Evolutionary conservation across 2,329 filamentous ascomycete species (phyloP), one percentile per base, ranked within the genome.

Genomic region (Falciphora oryzae): DNA sequence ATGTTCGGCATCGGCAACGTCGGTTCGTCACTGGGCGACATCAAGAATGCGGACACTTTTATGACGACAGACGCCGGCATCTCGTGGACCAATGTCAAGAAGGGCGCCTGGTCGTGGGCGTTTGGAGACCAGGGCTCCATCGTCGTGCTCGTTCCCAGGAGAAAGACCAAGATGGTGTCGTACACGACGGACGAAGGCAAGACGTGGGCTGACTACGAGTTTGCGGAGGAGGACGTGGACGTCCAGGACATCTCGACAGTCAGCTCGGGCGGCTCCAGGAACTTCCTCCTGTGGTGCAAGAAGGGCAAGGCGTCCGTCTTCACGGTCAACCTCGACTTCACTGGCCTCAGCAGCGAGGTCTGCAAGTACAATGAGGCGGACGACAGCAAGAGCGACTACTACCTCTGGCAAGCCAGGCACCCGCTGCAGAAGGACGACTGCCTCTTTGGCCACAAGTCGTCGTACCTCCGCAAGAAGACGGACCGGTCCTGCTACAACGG

Each of bases 91-190:
- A 86, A 88, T 65, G 87, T 94, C 67, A 94, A 91, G 78, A 93
- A 96, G 76, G 96, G 95, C 7, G 85, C 84, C 50, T 97, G 93
- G 81, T 89, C 90, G 72, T 99, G 93, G 92, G 92, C 96, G 72
- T 97, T 92, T 74, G 96, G 95, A 65, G 96, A 99, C 71, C 92
- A 97, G 75, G 95, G 95, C 32, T 95, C 92, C 7, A 89, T 98
- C 70, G 87, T 98, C 67, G 92, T 96, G 57, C 89, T 99, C 61
- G 93, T 94, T 28, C 85, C 90, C 72, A 87, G 92, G 65, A 83
- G 83, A 63, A 81, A 85, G 63, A 92, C 90, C 5, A 89, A 89
- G 68, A 77, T 81, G 1, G 79, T 93, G 63, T 66, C 65, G 35
- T 76, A 71, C 68, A 73, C 74, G 25, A 66, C 71, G 14, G 89